Evolutionary conservation across 805 yeast species (phyloP), one percentile per base, ranked within the genome.

Genomic region (Kuraishia hungarica): DNA sequence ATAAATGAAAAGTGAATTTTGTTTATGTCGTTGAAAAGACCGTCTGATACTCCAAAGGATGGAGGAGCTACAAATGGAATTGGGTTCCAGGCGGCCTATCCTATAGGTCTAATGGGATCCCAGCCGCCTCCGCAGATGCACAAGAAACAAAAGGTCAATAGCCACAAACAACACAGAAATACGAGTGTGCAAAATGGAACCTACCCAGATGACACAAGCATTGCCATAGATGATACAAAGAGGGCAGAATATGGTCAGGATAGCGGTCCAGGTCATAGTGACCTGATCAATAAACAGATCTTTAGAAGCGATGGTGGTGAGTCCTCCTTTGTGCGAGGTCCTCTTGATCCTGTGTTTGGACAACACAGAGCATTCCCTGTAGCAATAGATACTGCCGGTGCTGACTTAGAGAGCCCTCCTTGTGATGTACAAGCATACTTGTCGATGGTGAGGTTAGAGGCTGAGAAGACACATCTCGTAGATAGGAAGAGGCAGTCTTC

Each of bases 331-430:
- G 61, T 63, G 15, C 64, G 60, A 24, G 73, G 73, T 0, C 72
- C 72, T 0, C 17, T 70, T n/a, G 74, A 71, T 55, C 69, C 71
- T 2, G 50, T 63, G 15, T 70, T 69, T 60, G 74, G 74, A 0
- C 74, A 71, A 55, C 51, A 70, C 46, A 54, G 70, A 46, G 74
- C 72, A 17, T 71, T 71, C 39, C 74, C 74, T 0, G 54, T 71
- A 10, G 48, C 54, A 1, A 54, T 70, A 10, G 63, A 62, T 51
- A 48, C 62, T 15, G 52, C 28, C 1, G 49, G 19, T 13, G 55
- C 61, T 3, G 65, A 67, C 51, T 51, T 57, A 3, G 29, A 28
- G 1, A 53, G 56, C 26, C 28, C 52, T 0, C 68, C 70, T 2
- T 39, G 54, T 11, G 65, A 60, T 50, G 75, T 66, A 2, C 56